Evolutionary conservation across 768 basidiomycete species (phyloP).

Genomic region (Rhodotorula toruloides): DNA sequence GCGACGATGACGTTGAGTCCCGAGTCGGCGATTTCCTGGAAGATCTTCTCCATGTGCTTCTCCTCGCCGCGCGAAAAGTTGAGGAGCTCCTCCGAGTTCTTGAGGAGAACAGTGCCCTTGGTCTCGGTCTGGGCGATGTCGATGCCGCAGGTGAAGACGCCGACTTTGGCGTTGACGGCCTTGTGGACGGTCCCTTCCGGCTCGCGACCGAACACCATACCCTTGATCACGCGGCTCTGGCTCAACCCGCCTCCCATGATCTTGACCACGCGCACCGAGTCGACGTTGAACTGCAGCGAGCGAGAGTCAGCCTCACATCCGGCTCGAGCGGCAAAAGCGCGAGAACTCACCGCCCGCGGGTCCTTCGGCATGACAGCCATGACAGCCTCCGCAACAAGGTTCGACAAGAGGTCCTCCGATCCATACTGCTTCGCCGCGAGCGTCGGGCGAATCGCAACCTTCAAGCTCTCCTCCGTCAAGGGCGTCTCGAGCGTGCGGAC

Average conservation of each 20-base stretch:
- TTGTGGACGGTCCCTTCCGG: conserved; percentile 88
- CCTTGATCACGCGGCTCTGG: conserved; percentile 79
- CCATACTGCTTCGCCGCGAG: conserved; percentile 98
- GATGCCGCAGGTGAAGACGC: conserved; percentile 85
- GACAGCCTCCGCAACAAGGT: conserved; percentile 86
- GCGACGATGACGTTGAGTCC: conserved; percentile 92
- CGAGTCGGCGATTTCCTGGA: conserved; percentile 93
- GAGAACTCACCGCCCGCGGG: conserved; percentile 49
- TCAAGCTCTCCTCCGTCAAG: conserved; percentile 63
- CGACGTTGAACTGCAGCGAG: conserved; percentile 85
- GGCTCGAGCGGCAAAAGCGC: not conserved
- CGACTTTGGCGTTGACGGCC: conserved; percentile 79
- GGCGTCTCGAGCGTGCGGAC: conserved; percentile 66
- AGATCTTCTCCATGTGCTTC: conserved; percentile 93
- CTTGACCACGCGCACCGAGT: conserved; percentile 96
- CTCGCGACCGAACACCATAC: conserved; percentile 97
- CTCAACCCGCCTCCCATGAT: conserved; percentile 91
- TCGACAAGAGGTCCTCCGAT: conserved; percentile 72
- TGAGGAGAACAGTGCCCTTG: conserved; percentile 93
- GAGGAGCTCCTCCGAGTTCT: conserved; percentile 92
- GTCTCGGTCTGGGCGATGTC: conserved; percentile 97
- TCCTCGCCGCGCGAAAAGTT: conserved; percentile 96
- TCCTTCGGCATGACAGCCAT: conserved; percentile 71
- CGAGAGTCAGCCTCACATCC: not conserved
- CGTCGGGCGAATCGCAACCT: conserved; percentile 74